Evolutionary conservation across 1,284 basidiomycete genomes (phyloP).

Genomic region (Cutaneotrichosporon sp.): DNA sequence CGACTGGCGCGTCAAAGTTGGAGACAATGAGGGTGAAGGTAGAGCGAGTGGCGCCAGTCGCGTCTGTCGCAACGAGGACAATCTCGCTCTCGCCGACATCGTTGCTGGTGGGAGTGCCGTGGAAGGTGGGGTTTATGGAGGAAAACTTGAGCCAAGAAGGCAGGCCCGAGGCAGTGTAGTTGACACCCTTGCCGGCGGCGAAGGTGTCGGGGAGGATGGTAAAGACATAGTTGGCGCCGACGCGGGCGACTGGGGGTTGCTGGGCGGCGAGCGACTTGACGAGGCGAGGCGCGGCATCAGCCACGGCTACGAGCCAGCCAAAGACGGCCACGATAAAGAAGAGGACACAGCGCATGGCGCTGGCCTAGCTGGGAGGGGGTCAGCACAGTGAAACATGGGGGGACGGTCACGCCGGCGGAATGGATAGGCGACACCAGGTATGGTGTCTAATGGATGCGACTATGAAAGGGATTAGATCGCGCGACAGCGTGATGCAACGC

Average conservation of each 20-base stretch:
- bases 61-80: constrained; percentile 37
- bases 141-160: constrained; percentile 52
- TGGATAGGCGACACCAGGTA: too few relatives aligned
- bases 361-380: constrained; percentile 2
- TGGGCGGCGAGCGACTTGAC: constrained; percentile 44
- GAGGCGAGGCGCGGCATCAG: constrained; percentile 40
- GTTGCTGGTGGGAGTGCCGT: constrained; percentile 31
- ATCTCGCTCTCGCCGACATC: constrained; percentile 37
- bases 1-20: constrained; percentile 37
- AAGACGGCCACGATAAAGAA: neutral
- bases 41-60: constrained; percentile 24
- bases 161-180: constrained; percentile 46
- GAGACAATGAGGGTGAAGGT: constrained; percentile 47
- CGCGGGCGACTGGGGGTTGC: constrained; percentile 49
- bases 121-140: constrained; percentile 29
- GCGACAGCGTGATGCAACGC: too few relatives aligned
- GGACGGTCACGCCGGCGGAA: too few relatives aligned
- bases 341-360: constrained; percentile 20
- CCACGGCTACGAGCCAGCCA: constrained; percentile 3
- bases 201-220: constrained; percentile 45
- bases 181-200: constrained; percentile 32
- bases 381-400: neutral
- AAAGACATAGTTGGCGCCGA: constrained; percentile 43
- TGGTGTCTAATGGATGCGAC: too few relatives aligned
- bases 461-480: too few relatives aligned